Evolutionary conservation across 2,329 filamentous ascomycete species (phyloP), one percentile per base, ranked within the genome.

Genomic region (Aspergillus phoenicis): DNA sequence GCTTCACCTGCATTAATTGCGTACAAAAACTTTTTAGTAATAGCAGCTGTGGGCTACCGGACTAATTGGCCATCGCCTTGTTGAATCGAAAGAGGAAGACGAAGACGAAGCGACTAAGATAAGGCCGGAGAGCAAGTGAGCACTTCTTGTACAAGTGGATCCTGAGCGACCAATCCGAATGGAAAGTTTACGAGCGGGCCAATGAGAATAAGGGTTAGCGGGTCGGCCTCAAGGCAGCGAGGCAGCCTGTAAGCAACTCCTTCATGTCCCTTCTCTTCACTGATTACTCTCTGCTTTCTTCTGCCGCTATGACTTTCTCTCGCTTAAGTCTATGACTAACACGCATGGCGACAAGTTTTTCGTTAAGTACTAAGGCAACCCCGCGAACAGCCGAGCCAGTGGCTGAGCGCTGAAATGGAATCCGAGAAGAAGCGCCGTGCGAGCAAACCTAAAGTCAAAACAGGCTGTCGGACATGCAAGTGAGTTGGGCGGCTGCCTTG

Each of bases 391-490:
- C 20, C n/a, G 17, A 45, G 24, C 41, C 33, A 36, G 33, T 13
- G 11, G 33, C 33, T 15, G 26, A 30, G n/a, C 15, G 17, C 15
- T 51, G 26, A 30, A 51, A 51, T 51, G 47, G 47, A 51, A n/a
- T n/a, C 47, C 26, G 15, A 30, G 26, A 51, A 51, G 26, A 51
- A 51, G 47, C 47, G 26, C 17, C 47, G 47, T 17, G 26, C 47
- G 30, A 51, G 47, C 47, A 51, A 30, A 20, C 47, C 47, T 20
- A 57, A 45, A 49, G 48, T 30, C 24, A 61, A 58, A 11, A 41
- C 59, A 3, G 59, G 59, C 43, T 61, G 59, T 36, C 54, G 59
- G 15, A 61, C 59, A 17, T 61, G 59, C 59, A 61, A 61, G 59
- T 61, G 45, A 61, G 59, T 36, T 3, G 2, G 1, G 6, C 10